Conservation (phyloP, 2,329 filamentous ascomycete species). For the Coniella lustricola region DNA sequence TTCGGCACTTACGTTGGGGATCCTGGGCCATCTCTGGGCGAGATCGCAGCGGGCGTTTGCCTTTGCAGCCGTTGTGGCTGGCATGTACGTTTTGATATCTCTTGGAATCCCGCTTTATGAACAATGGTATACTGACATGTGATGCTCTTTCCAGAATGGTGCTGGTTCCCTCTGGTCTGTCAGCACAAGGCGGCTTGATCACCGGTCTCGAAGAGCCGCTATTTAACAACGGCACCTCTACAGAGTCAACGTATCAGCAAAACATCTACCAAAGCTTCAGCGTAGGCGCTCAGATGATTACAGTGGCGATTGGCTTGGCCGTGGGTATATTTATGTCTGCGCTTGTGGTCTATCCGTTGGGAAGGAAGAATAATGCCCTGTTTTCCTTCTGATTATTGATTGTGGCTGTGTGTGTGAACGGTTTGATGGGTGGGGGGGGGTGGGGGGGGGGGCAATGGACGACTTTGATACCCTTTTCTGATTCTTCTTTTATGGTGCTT, state of each 20-base stretch:
- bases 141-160: not conserved
- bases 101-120: not conserved
- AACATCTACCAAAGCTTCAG: slow-evolving; percentile 11
- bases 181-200: slow-evolving; percentile 12
- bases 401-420: no score
- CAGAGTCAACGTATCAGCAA: slow-evolving; percentile 1
- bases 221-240: slow-evolving; percentile 6
- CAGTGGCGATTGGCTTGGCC: slow-evolving; percentile 5
- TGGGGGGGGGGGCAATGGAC: no score
- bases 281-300: slow-evolving; percentile 12
- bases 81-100: not conserved
- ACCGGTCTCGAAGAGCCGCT: slow-evolving; percentile 9
- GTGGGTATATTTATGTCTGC: slow-evolving; percentile 6
- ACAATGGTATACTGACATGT: not conserved
- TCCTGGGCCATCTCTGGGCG: slow-evolving; percentile 16
- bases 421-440: no score
- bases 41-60: slow-evolving; percentile 13
- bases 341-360: slow-evolving; percentile 3
- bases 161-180: slow-evolving; percentile 12
- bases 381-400: slow-evolving; percentile 7
- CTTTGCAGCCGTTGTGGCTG: slow-evolving; percentile 14
- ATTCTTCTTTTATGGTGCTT: no score
- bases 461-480: no score
- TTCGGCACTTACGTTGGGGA: slow-evolving; percentile 12
- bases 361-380: slow-evolving; percentile 1